A percentile compares a stretch with the other conserved stretches of the same genome.
Evolutionary conservation across 306 rosid species (phyloP).

Genomic region (Argentina anserina): DNA sequence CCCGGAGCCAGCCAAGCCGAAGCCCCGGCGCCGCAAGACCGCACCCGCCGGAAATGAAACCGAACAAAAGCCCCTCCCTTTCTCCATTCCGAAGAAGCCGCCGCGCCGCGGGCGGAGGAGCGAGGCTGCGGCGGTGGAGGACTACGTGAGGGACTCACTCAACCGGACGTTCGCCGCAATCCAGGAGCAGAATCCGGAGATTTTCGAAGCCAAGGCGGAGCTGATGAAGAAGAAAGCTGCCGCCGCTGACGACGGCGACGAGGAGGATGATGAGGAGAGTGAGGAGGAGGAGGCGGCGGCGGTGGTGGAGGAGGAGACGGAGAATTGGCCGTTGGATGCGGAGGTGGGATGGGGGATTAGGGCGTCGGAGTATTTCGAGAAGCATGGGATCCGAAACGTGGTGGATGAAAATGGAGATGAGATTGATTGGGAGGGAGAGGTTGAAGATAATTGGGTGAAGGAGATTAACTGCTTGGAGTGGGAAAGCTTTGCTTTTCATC

Average conservation of each 20-base stretch:
- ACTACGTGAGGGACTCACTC: constrained; percentile 54
- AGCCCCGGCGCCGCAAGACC: constrained; percentile 17
- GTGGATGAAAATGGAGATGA: constrained; percentile 71
- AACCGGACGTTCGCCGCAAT: constrained; percentile 60
- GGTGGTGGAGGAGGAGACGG: constrained; percentile 80
- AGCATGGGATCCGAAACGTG: constrained; percentile 73
- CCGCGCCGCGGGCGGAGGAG: constrained; percentile 78
- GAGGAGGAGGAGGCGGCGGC: constrained; percentile 35
- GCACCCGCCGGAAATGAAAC: constrained; percentile 14
- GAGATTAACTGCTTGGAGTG: constrained; percentile 94
- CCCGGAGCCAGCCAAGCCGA: constrained; percentile 8
- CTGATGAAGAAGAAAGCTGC: constrained; percentile 46
- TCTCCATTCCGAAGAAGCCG: constrained; percentile 58
- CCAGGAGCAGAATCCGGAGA: constrained; percentile 43
- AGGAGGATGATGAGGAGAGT: constrained; percentile 23
- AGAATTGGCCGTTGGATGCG: constrained; percentile 83
- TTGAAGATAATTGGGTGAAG: constrained; percentile 82
- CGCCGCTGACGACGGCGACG: constrained; percentile 15
- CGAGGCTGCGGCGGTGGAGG: constrained; percentile 72
- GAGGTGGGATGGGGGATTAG: constrained; percentile 93
- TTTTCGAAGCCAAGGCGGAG: constrained; percentile 41
- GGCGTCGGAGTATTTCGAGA: constrained; percentile 88
- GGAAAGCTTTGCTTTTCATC: constrained; percentile 94
- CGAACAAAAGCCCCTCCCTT: constrained; percentile 28
- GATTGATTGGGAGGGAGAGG: constrained; percentile 97